Evolutionary conservation across 139 green algal species (phyloP), one percentile per base, ranked within the genome.

Genomic region (Picocystis salinarum): DNA sequence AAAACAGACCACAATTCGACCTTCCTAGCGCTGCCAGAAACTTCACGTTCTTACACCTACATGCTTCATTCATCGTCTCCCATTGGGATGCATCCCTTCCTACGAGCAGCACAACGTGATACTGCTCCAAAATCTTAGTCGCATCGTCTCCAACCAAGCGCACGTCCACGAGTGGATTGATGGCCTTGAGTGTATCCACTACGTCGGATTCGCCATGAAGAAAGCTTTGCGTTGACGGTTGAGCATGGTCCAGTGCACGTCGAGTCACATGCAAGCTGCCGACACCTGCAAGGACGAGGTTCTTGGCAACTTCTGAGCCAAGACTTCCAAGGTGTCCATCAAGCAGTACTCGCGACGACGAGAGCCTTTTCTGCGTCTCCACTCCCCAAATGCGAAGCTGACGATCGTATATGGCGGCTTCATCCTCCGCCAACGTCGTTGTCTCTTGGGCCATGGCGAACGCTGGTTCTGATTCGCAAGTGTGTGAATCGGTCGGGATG

Each of bases 321-420:
- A 19, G 13, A 15, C 31, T 37, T 15, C 13, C 13, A 37, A 37
- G 31, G 31, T 37, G 31, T 37, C 13, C 13, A 37, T 37, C 13
- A 37, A 37, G 31, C 31, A 37, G 31, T 13, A 37, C 13, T 15
- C 31, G 31, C 15, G 31, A 37, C 31, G 31, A 15, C 13, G 15
- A 37, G 13, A 37, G 31, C 79, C 74, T 67, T 33, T 76, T 62
- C 49, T 92, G 80, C n/a, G 74, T 66, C 29, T 92, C 78, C 0
- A 85, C 59, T 6, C 80, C 80, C 80, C 80, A 92, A 3, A 92
- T 73, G 2, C 80, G 51, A 17, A 92, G 64, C 64, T 92, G 80
- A 9, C 80, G 49, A 40, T 92, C 80, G 33, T 91, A 91, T 5
- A 92, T 68, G 3, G 60, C 64, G 4, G 67, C 66, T 51, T 92